These are phyloP conservation scores for Ligustrum vulgare DNA, from an alignment of 257 asterid species.

Conservation along the genomic window DNA sequence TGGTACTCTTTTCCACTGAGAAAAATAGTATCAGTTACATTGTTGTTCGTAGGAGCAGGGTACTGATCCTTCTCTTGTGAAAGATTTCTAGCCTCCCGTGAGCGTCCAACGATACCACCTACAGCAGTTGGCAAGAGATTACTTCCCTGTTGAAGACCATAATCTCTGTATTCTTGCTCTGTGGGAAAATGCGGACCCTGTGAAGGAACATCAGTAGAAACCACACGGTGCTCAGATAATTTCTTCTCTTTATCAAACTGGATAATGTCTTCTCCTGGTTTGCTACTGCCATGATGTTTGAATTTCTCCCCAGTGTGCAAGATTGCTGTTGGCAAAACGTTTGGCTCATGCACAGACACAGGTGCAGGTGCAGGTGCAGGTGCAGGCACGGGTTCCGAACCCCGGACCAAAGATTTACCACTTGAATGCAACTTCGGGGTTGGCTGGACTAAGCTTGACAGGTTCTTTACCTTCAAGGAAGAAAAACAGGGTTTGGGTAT, in stretches of 20 bases:
- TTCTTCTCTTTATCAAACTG: constrained; percentile 31
- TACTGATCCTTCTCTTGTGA: constrained; percentile 43
- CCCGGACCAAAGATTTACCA: constrained; percentile 32
- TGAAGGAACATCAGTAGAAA: constrained; percentile 26
- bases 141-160: constrained; percentile 62
- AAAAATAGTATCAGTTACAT: constrained; percentile 33
- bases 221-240: constrained; percentile 28
- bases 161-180: constrained; percentile 73
- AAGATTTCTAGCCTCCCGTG: constrained; percentile 31
- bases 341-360: constrained; percentile 15
- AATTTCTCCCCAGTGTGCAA: constrained; percentile 30
- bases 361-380: background rate
- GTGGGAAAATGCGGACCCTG: constrained; percentile 49
- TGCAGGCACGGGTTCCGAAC: constrained; percentile 13
- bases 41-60: constrained; percentile 25
- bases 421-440: constrained; percentile 42
- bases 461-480: constrained; percentile 51
- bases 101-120: constrained; percentile 22
- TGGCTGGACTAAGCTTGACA: constrained; percentile 54
- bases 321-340: constrained; percentile 21
- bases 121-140: constrained; percentile 33
- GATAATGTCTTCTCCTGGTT: constrained; percentile 23
- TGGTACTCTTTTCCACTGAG: constrained; percentile 62
- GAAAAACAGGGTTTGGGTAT: constrained; percentile 12
- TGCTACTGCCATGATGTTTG: constrained; percentile 23